Evolutionary conservation across 768 basidiomycete species (phyloP).

Genomic region (Mycena rosella): DNA sequence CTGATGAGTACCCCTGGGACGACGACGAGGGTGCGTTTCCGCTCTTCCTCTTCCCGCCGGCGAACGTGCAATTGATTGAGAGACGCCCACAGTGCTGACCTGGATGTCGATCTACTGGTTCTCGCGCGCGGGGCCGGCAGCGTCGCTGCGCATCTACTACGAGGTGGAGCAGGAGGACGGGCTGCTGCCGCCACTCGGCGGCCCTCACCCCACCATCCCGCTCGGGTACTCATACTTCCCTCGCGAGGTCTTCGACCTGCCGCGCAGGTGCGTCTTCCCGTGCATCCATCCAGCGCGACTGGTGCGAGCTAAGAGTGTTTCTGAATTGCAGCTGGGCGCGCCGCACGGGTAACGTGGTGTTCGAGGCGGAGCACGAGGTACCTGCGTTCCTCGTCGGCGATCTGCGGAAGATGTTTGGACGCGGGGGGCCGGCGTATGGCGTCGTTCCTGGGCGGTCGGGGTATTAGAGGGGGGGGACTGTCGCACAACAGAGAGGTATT

Average conservation of each 20-base stretch:
- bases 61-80: too few species aligned
- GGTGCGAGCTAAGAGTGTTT: neutral
- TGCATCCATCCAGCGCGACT: too few species aligned
- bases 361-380: conserved; percentile 63
- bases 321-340: conserved; percentile 56
- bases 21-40: too few species aligned
- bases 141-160: too few species aligned
- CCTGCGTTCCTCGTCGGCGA: conserved; percentile 63
- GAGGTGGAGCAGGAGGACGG: conserved; percentile 47
- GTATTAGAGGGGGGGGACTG: too few species aligned
- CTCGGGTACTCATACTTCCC: conserved; percentile 66
- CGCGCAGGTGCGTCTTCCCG: conserved; percentile 48
- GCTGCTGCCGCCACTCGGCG: neutral
- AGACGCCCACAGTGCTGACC: too few species aligned
- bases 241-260: conserved; percentile 53
- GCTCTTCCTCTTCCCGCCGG: too few species aligned
- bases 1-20: too few species aligned
- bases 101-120: too few species aligned
- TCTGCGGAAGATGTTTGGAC: conserved; percentile 69
- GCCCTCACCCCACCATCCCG: conserved; percentile 50
- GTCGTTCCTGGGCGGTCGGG: conserved; percentile 61
- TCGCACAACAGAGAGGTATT: too few species aligned
- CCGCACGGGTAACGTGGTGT: conserved; percentile 55
- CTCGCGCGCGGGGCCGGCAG: too few species aligned
- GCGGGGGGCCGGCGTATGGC: conserved; percentile 61